Evolutionary conservation across 2,329 filamentous ascomycete genomes (phyloP).

Genomic region (Cercospora sp.): DNA sequence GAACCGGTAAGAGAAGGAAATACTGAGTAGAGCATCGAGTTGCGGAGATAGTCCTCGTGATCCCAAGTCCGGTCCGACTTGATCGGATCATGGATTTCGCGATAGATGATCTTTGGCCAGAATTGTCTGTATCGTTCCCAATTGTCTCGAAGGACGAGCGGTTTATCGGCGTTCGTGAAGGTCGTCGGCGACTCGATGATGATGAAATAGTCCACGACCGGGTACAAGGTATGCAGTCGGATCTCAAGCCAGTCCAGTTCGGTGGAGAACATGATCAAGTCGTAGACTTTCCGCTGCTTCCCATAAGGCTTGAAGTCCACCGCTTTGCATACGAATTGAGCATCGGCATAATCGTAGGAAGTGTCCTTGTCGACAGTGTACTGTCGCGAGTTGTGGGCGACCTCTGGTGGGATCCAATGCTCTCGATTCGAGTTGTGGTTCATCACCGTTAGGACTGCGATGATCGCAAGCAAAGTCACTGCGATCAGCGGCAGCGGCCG

Average conservation of each 20-base stretch:
- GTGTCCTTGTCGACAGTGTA: conserved; percentile 2
- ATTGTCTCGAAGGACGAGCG: conserved; percentile 55
- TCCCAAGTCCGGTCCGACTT: conserved; percentile 49
- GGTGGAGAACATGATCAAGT: conserved; percentile 62
- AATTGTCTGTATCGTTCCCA: conserved; percentile 55
- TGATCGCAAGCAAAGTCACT: background rate
- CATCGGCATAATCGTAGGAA: conserved; percentile 5
- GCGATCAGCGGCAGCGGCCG: conserved; percentile 4
- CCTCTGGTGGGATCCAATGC: conserved; percentile 6
- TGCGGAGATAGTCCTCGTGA: conserved; percentile 54
- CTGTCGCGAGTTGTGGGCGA: conserved; percentile 3
- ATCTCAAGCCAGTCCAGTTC: conserved; percentile 68
- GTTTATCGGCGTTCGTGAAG: conserved; percentile 59
- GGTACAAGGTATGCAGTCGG: conserved; percentile 58
- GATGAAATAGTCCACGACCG: conserved; percentile 64
- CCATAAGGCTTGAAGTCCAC: conserved; percentile 7
- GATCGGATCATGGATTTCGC: conserved; percentile 50
- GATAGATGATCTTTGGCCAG: conserved; percentile 62
- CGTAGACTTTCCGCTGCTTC: conserved; percentile 54
- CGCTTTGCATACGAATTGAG: conserved; percentile 12
- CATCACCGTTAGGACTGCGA: background rate
- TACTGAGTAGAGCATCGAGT: conserved; percentile 60
- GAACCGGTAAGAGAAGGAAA: conserved; percentile 50
- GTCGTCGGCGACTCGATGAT: conserved; percentile 60
- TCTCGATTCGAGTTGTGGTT: conserved; percentile 6